Percentiles rank a stretch among this genome's conserved stretches.
Conservation (phyloP, 208 protist genomes). For the Zelonia costaricensis region DNA sequence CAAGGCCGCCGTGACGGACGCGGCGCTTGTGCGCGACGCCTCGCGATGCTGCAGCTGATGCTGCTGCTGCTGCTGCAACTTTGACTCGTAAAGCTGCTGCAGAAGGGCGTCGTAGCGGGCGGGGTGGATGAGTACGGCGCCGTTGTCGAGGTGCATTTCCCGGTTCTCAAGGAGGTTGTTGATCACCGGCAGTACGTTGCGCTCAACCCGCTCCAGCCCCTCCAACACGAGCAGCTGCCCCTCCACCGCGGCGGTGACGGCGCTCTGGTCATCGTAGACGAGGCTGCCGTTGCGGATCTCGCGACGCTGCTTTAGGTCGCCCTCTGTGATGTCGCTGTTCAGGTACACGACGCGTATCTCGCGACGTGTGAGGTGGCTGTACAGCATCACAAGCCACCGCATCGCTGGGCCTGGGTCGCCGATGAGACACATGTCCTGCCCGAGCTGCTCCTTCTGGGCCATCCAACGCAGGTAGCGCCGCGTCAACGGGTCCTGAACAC, state of each 20-base stretch:
- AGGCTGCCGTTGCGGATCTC: conserved; percentile 91
- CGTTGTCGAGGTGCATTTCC: conserved; percentile 96
- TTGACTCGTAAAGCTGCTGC: conserved; percentile 39
- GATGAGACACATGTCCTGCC: conserved; percentile 96
- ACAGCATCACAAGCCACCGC: conserved; percentile 84
- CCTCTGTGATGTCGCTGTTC: conserved; percentile 95
- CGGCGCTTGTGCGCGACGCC: not conserved
- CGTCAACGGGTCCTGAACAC: conserved; percentile 56
- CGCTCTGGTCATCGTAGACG: conserved; percentile 91
- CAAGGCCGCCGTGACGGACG: not conserved
- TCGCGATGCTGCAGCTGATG: no score
- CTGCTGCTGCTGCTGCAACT: conserved; percentile 8
- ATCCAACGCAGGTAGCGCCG: conserved; percentile 88
- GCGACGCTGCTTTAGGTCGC: conserved; percentile 94
- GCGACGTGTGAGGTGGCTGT: conserved; percentile 66
- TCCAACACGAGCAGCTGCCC: conserved; percentile 95
- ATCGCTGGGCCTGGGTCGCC: conserved; percentile 86
- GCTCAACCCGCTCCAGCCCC: conserved; percentile 94
- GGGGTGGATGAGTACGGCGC: conserved; percentile 87
- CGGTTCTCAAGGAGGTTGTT: conserved; percentile 97
- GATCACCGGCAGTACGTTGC: conserved; percentile 94
- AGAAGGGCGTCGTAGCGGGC: conserved; percentile 90
- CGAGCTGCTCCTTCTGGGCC: conserved; percentile 90
- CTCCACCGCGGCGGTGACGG: conserved; percentile 89
- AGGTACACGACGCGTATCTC: conserved; percentile 91